Conservation (phyloP, 352 stramenopile species). For the Globisporangium lucens region DNA sequence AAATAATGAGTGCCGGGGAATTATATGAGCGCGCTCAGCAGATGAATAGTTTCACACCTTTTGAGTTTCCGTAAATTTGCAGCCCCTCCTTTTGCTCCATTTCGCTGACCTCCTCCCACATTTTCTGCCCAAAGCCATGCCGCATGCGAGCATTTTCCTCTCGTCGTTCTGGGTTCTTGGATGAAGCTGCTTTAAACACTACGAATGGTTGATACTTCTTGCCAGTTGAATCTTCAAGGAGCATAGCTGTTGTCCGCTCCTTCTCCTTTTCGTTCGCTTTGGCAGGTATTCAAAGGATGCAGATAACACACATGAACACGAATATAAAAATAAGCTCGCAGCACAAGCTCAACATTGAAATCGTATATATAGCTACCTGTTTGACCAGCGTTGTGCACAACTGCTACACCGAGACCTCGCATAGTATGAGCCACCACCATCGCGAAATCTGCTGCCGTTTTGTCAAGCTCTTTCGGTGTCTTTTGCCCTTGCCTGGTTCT, state of each 20-base stretch:
- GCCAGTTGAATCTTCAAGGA: not conserved
- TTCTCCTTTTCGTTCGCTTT: not conserved
- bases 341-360: not conserved
- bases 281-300: not conserved
- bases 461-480: not conserved
- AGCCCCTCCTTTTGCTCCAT: not conserved
- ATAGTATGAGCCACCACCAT: not conserved
- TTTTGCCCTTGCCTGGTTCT: too few relatives aligned
- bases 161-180: not conserved
- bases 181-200: not conserved
- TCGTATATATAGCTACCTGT: not conserved
- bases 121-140: not conserved
- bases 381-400: not conserved
- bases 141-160: not conserved
- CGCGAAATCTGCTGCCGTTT: not conserved
- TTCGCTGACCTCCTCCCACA: not conserved
- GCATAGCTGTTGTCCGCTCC: not conserved
- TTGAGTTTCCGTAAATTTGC: too few relatives aligned
- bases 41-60: too few relatives aligned
- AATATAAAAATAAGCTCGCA: not conserved
- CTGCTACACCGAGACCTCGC: not conserved
- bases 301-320: not conserved
- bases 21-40: too few relatives aligned
- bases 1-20: too few relatives aligned
- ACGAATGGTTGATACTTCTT: not conserved